Base-by-base conservation (phyloP, 2,329 filamentous ascomycete genomes). In the Colletotrichum falcatum region DNA sequence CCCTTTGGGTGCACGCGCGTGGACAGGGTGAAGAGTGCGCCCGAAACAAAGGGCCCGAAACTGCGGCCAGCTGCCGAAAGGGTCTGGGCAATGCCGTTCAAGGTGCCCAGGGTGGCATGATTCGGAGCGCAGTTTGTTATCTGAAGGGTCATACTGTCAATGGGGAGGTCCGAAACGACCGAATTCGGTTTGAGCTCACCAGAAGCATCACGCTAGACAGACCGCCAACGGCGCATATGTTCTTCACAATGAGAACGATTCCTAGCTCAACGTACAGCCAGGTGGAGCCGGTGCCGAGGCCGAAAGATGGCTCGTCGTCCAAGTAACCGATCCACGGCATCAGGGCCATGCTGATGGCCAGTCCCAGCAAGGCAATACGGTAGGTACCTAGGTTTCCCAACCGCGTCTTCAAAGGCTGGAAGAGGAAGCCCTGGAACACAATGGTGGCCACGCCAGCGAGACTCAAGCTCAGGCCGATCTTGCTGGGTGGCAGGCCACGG, bases 41-140 rank as follows among this genome's bases (percentile, higher is more conserved):
- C 96, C 0, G 94, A 96, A 0, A 97, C 84, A 74, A 98, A 95
- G 0, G 96, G 96, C 0, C 96, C 96, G 0, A 94, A 88, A 53
- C 95, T 94, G 70, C 96, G 90, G 11, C 96, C 96, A 0, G 93
- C 94, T 0, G 96, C 96, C 0, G 94, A 97, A 0, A 99, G 89
- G 0, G 94, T 97, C 80, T 99, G 96, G 0, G 96, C 96, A 39
- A 98, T 88, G 12, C 96, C 96, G 77, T 99, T 98, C 33, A 99
- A 86, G 0, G 94, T 94, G 3, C 96, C 96, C 0, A 99, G 87
- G 0, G 93, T 94, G 6, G 92, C 90, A 79, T 95, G 89, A 9
- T 95, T 94, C 0, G 94, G 93, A 0, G 94, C 94, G 1, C 93
- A 97, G 76, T 99, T 99, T 46, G 94, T 98, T 74, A 99, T 95